Evolutionary conservation across 805 yeast species (phyloP), one percentile per base, ranked within the genome.

Genomic region (Tetrapisispora fleetii): DNA sequence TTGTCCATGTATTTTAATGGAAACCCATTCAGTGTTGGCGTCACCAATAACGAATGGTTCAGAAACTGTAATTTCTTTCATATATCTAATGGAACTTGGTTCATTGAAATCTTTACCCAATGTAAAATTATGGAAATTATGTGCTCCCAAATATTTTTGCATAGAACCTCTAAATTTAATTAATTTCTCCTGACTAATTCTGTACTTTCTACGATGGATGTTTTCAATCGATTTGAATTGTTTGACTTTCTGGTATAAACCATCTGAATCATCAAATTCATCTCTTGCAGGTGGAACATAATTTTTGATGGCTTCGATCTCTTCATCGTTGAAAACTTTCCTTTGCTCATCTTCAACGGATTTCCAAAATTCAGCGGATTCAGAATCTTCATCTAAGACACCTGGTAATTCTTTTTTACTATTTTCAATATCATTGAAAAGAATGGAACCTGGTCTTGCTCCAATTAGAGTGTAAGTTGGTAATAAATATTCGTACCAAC

Each of bases 1-100:
- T 69, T 93, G 99, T 8, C 99, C 99, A 65, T 93, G 99, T 55
- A 93, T 87, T 70, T 91, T 90, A 60, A 93, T 83, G 1, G 96
- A 86, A 2, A 87, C 77, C 99, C 99, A 93, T 63, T 93, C 98
- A 7, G 96, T 89, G 45, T 85, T 84, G 6, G 93, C 85, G 43
- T 86, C 89, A 60, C 90, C 86, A 55, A 91, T 90, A 46, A 88
- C 83, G 65, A 88, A 86, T 2, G 98, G 98, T 2, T 86, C 95
- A 17, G 89, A 78, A 0, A 88, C 95, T 0, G 77, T 74, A 44
- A 91, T 75, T 18, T 77, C 69, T 59, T 85, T 85, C 88, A 93
- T 90, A 64, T 71, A 85, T 58, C 99, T 75, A 45, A 76, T 73
- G 2, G 97, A 84, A 53, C 95, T 83, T 18, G 95, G 83, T 60